These are phyloP conservation scores for Diaporthe caulivora DNA, from an alignment of 2,329 filamentous ascomycete species.

Conservation along the genomic window DNA sequence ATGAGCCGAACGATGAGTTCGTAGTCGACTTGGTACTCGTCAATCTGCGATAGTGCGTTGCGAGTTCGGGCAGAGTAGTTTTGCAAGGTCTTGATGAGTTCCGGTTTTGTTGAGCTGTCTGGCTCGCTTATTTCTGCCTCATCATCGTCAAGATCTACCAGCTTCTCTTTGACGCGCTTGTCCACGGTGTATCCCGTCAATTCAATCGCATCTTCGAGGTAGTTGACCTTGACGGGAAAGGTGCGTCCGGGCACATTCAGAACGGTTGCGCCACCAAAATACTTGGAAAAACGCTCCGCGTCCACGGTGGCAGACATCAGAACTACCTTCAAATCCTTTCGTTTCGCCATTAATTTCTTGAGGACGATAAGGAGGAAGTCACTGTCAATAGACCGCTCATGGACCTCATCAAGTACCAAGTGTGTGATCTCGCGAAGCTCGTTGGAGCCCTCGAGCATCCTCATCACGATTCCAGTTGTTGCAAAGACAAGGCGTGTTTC, in stretches of 20 bases:
- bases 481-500: constrained; percentile 91
- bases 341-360: constrained; percentile 80
- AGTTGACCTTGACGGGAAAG: constrained; percentile 89
- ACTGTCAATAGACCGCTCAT: constrained; percentile 95
- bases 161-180: constrained; percentile 63
- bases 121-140: constrained; percentile 65
- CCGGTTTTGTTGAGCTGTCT: constrained; percentile 64
- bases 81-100: constrained; percentile 74
- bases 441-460: constrained; percentile 92
- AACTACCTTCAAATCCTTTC: constrained; percentile 89
- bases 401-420: constrained; percentile 95
- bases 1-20: constrained; percentile 86
- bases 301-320: constrained; percentile 99
- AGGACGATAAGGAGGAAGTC: constrained; percentile 96
- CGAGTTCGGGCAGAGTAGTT: constrained; percentile 83
- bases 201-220: constrained; percentile 93
- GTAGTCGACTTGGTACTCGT: constrained; percentile 94
- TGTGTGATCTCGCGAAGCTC: constrained; percentile 92
- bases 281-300: constrained; percentile 89
- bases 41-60: constrained; percentile 79
- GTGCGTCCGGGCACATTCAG: constrained; percentile 93
- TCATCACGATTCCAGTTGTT: constrained; percentile 92
- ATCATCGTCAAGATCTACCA: constrained; percentile 72
- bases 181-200: constrained; percentile 79
- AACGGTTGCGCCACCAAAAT: constrained; percentile 86